Percentiles rank a stretch among this genome's conserved stretches.
phyloP scores from a whole-genome alignment of 768 basidiomycete species.

The Favolaschia claudopus region DNA sequence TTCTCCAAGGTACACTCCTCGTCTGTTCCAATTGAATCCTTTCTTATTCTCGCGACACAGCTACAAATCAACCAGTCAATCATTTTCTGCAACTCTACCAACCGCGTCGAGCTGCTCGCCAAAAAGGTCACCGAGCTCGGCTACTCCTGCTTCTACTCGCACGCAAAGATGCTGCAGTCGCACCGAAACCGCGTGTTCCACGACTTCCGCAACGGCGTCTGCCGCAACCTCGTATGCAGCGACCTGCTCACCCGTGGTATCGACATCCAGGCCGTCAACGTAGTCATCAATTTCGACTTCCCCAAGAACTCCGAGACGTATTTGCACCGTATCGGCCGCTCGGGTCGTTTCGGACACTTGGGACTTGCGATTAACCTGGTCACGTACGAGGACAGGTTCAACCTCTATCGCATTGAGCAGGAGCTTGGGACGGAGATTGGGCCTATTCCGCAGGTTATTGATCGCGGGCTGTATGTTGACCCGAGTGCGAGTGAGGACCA shows the following conservation, averaged over 20 bases:
- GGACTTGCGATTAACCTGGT: conserved; percentile 98
- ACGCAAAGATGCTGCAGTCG: conserved; percentile 98
- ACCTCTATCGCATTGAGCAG: conserved; percentile 97
- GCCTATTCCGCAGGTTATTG: conserved; percentile 91
- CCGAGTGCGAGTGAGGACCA: conserved; percentile 60
- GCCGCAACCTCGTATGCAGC: conserved; percentile 97
- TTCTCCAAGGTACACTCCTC: conserved; percentile 85
- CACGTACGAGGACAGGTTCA: conserved; percentile 97
- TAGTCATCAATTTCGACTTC: conserved; percentile 99
- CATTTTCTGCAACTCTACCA: conserved; percentile 99
- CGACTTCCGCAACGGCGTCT: conserved; percentile 98
- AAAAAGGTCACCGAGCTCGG: conserved; percentile 99
- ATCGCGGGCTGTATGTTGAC: conserved; percentile 92
- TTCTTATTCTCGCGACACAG: conserved; percentile 47
- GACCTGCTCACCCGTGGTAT: conserved; percentile 99
- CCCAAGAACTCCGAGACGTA: conserved; percentile 99
- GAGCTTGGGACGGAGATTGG: conserved; percentile 98
- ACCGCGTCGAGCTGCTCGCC: conserved; percentile 98
- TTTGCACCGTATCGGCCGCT: conserved; percentile 97
- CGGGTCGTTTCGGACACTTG: conserved; percentile 95
- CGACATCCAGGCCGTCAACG: conserved; percentile 99
- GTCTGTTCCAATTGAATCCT: background rate
- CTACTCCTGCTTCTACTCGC: conserved; percentile 99
- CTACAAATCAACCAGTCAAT: conserved; percentile 99
- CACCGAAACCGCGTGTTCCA: conserved; percentile 99